A percentile compares a stretch with the other conserved stretches of the same genome.
Conservation (phyloP, 1,284 basidiomycete genomes). For the Cutaneotrichosporon sp. region DNA sequence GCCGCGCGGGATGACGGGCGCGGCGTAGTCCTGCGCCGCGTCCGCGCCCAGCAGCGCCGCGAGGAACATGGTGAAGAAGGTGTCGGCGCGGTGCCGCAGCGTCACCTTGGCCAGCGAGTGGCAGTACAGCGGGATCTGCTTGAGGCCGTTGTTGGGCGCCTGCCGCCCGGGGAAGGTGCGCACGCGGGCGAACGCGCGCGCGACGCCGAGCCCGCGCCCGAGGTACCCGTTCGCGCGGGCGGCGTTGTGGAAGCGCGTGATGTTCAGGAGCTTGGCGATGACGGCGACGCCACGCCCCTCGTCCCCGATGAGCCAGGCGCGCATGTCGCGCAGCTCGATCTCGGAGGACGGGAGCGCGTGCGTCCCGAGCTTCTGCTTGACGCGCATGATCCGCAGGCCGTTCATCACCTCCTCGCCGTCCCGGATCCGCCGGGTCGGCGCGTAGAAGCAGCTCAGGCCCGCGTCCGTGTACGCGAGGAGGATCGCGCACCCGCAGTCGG, state of each 20-base stretch:
- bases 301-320: conserved; percentile 67
- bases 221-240: conserved; percentile 55
- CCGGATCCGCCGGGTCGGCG: conserved; percentile 57
- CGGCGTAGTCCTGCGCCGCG: conserved; percentile 57
- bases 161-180: conserved; percentile 56
- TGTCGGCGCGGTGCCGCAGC: conserved; percentile 65
- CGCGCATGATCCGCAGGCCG: conserved; percentile 68
- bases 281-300: conserved; percentile 67
- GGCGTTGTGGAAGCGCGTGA: conserved; percentile 65
- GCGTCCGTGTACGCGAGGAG: conserved; percentile 19
- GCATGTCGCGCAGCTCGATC: conserved; percentile 63
- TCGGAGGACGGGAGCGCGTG: conserved; percentile 75
- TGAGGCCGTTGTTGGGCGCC: conserved; percentile 58
- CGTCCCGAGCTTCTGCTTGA: conserved; percentile 80
- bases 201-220: conserved; percentile 66
- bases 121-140: conserved; percentile 55
- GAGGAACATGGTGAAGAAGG: conserved; percentile 65
- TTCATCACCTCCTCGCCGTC: conserved; percentile 57
- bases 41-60: conserved; percentile 64
- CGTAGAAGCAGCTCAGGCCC: conserved; percentile 70
- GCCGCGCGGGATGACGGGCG: conserved; percentile 7
- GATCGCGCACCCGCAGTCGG: conserved; percentile 56
- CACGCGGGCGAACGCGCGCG: conserved; percentile 63
- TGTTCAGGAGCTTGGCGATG: conserved; percentile 71
- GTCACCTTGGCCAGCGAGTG: conserved; percentile 63